Evolutionary conservation across 2,329 filamentous ascomycete genomes (phyloP).

Genomic region (Didymella glomerata): DNA sequence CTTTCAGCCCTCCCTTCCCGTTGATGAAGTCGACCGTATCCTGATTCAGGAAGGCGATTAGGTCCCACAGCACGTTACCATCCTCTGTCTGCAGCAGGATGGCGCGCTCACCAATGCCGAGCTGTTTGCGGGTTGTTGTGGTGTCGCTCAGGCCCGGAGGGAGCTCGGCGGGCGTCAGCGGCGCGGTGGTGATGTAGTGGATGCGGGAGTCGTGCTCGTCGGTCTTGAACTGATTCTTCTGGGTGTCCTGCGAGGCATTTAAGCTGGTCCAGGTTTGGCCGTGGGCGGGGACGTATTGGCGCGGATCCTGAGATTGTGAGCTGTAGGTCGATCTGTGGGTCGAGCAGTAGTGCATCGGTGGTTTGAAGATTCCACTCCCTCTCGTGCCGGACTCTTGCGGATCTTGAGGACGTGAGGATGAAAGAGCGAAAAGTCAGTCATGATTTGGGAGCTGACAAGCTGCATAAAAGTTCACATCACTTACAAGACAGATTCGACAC

Average conservation of each 20-base stretch:
- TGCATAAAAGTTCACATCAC: no score
- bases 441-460: no score
- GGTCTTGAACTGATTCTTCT: slow-evolving; percentile 64
- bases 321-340: not conserved
- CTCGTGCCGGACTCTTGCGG: no score
- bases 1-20: slow-evolving; percentile 69
- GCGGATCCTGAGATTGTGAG: slow-evolving; percentile 58
- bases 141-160: slow-evolving; percentile 50
- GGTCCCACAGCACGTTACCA: slow-evolving; percentile 84
- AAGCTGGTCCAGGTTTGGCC: slow-evolving; percentile 75
- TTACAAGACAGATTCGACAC: slow-evolving; percentile 78
- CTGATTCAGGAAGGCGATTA: slow-evolving; percentile 73
- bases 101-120: slow-evolving; percentile 79
- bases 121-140: slow-evolving; percentile 51
- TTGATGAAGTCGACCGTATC: slow-evolving; percentile 68
- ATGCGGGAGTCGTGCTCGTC: slow-evolving; percentile 57
- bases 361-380: not conserved
- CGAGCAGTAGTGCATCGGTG: not conserved
- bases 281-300: slow-evolving; percentile 71
- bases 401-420: no score
- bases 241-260: slow-evolving; percentile 51
- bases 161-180: slow-evolving; percentile 30
- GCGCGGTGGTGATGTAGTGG: slow-evolving; percentile 56
- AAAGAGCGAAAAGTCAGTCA: no score
- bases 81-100: slow-evolving; percentile 70